These are phyloP conservation scores for Fonsecaea pugnacius DNA, from an alignment of 2,329 filamentous ascomycete genomes.

Conservation along the genomic window DNA sequence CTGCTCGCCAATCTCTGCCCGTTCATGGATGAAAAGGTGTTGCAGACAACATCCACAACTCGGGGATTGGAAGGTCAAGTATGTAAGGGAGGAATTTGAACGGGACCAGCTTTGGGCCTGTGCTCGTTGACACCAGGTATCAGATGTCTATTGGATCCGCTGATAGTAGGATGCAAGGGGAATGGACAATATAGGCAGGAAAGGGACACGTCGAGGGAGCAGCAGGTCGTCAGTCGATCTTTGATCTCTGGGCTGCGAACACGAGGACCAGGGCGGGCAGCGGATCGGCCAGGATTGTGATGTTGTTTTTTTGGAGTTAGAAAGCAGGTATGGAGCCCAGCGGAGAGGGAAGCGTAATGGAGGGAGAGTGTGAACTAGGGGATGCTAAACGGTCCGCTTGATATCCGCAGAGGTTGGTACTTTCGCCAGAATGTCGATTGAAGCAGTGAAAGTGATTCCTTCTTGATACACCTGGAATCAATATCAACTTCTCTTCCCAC, in stretches of 20 bases:
- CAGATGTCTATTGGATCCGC: background rate
- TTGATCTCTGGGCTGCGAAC: slow-evolving; percentile 15
- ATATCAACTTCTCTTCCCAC: background rate
- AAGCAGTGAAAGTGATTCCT: background rate
- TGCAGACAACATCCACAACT: slow-evolving; percentile 8
- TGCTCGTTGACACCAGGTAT: slow-evolving; percentile 10
- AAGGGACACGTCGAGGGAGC: background rate
- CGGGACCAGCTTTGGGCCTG: slow-evolving; percentile 18
- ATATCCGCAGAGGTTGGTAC: slow-evolving; percentile 23
- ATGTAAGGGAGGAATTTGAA: slow-evolving; percentile 12
- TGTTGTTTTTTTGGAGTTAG: slow-evolving; percentile 22
- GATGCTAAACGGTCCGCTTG: slow-evolving; percentile 20
- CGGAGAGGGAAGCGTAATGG: slow-evolving; percentile 10
- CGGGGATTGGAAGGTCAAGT: slow-evolving; percentile 4
- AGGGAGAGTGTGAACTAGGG: background rate
- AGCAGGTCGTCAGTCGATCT: background rate
- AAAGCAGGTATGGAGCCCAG: slow-evolving; percentile 13
- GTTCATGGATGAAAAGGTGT: slow-evolving; percentile 26
- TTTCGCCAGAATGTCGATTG: background rate
- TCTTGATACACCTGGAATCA: background rate
- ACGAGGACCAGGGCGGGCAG: slow-evolving; percentile 20
- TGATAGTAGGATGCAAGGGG: slow-evolving; percentile 9
- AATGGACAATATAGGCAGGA: slow-evolving; percentile 9
- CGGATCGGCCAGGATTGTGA: slow-evolving; percentile 27
- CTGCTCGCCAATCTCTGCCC: slow-evolving; percentile 22